phyloP scores from a whole-genome alignment of 768 basidiomycete species.

The Jaapia argillacea region DNA sequence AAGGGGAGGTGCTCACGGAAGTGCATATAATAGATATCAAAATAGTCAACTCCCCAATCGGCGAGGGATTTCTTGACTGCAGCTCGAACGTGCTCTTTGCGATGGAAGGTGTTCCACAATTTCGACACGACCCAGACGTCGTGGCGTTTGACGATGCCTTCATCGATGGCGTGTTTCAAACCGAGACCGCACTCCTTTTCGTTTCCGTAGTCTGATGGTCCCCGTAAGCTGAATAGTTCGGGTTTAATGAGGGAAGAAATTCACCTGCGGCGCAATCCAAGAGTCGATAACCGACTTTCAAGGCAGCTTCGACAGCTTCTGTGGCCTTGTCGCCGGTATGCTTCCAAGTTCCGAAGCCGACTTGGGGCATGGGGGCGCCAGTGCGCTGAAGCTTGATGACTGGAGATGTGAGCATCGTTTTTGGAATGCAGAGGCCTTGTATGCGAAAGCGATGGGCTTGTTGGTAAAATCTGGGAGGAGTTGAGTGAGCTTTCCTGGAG shows the following conservation, averaged over 20 bases:
- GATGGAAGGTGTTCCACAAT: constrained; percentile 33
- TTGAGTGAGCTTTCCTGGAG: no score
- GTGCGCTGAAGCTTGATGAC: constrained; percentile 1
- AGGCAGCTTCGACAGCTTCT: constrained; percentile 12
- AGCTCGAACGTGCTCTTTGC: constrained; percentile 22
- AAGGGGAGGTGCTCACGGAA: constrained; percentile 9
- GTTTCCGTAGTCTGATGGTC: constrained; percentile 26
- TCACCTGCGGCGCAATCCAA: constrained; percentile 13
- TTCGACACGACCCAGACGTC: constrained; percentile 23
- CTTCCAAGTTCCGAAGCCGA: constrained; percentile 16
- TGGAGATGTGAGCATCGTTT: background rate
- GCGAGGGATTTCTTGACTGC: constrained; percentile 22
- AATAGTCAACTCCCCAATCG: constrained; percentile 29
- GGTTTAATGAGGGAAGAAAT: background rate
- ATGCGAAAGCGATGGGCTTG: no score
- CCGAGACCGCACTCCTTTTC: constrained; percentile 29
- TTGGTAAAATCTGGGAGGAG: no score
- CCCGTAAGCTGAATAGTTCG: no score
- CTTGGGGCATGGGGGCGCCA: constrained; percentile 9
- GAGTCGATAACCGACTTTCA: constrained; percentile 12
- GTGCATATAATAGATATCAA: constrained; percentile 18
- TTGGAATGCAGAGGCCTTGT: no score
- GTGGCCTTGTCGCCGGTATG: constrained; percentile 10
- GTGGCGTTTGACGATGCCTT: constrained; percentile 30
- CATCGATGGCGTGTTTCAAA: constrained; percentile 23